Conservation (phyloP, 1,284 basidiomycete species). For the Tilletiaria anomala region DNA sequence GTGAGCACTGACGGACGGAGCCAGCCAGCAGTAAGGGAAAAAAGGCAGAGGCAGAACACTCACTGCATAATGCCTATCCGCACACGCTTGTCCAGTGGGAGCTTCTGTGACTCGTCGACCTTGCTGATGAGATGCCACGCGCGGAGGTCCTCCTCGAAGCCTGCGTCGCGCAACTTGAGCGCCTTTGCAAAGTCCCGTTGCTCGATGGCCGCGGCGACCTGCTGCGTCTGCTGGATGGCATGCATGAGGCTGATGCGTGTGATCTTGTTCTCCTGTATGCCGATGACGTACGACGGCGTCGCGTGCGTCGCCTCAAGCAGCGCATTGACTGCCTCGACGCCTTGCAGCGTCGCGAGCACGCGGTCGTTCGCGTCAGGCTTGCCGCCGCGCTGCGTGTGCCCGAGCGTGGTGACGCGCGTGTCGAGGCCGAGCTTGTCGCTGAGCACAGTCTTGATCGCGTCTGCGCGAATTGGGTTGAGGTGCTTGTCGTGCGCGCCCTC, state of each 20-base stretch:
- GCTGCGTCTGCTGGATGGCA: conserved; percentile 72
- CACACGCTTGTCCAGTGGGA: conserved; percentile 52
- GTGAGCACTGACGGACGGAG: conserved; percentile 2
- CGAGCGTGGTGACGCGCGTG: conserved; percentile 91
- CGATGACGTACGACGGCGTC: conserved; percentile 94
- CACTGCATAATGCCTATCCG: conserved; percentile 84
- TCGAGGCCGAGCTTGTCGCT: conserved; percentile 76
- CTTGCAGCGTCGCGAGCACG: conserved; percentile 84
- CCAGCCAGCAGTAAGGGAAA: not conserved
- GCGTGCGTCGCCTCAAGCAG: conserved; percentile 75
- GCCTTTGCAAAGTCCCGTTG: conserved; percentile 74
- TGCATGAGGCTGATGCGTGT: conserved; percentile 78
- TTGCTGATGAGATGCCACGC: conserved; percentile 51
- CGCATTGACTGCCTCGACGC: conserved; percentile 79
- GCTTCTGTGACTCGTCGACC: conserved; percentile 47
- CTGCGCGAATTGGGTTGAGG: conserved; percentile 75
- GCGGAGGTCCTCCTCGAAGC: conserved; percentile 72
- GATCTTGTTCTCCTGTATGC: conserved; percentile 88
- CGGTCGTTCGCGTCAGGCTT: conserved; percentile 83
- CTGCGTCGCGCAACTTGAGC: conserved; percentile 74
- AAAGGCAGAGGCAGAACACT: conserved; percentile 1
- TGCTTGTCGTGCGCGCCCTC: conserved; percentile 82
- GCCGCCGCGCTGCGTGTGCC: conserved; percentile 91
- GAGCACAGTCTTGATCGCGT: conserved; percentile 78
- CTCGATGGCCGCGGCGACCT: conserved; percentile 67